Percentiles rank a stretch among this genome's conserved stretches.
Conservation (phyloP, 345 rosid genomes). For the Populus pruinosa region DNA sequence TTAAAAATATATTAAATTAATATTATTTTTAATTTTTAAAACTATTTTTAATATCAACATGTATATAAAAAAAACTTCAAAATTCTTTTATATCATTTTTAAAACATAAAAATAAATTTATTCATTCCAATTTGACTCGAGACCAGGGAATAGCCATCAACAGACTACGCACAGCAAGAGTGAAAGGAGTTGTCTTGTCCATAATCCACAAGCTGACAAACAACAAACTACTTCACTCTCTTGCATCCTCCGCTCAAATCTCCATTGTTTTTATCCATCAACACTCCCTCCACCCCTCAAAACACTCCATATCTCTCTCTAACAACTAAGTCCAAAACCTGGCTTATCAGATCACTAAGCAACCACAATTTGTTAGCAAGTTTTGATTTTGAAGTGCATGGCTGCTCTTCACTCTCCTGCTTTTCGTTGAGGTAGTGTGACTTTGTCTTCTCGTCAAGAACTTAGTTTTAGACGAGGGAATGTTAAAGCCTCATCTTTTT, state of each 20-base stretch:
- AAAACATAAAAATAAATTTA: too few species aligned
- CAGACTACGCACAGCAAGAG: background rate
- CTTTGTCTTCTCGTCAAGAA: conserved; percentile 14
- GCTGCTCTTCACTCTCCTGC: conserved; percentile 41
- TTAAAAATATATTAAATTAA: too few species aligned
- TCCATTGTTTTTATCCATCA: background rate
- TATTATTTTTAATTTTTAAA: too few species aligned
- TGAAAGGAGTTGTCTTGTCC: background rate
- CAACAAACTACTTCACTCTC: background rate
- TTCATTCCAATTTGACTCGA: too few species aligned
- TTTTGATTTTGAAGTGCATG: conserved; percentile 21
- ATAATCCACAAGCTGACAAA: background rate
- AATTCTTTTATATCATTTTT: too few species aligned
- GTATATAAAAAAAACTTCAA: too few species aligned
- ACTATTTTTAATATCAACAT: too few species aligned
- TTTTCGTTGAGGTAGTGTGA: conserved; percentile 21
- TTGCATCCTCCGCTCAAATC: background rate
- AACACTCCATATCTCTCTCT: background rate
- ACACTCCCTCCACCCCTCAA: background rate
- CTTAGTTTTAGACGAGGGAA: conserved; percentile 15
- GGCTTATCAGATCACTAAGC: background rate
- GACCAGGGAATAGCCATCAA: too few species aligned
- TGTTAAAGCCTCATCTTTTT: conserved; percentile 21
- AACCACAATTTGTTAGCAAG: background rate
- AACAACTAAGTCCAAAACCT: background rate